Evolutionary conservation across 2,329 filamentous ascomycete species (phyloP).

Genomic region (Ceratocystis smalleyi): DNA sequence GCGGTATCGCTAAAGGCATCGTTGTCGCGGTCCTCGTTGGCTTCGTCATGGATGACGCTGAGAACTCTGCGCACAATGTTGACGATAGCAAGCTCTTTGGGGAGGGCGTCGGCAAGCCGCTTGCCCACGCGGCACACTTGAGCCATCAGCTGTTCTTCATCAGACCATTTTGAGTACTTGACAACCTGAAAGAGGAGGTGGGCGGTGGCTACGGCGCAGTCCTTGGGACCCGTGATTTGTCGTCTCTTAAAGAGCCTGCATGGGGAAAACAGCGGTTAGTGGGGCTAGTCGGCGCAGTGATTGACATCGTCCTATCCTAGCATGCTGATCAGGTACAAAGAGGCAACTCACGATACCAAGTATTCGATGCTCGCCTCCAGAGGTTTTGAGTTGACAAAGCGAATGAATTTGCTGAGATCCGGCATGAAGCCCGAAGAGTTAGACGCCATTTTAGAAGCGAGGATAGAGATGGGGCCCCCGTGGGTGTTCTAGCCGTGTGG

Average conservation of each 20-base stretch:
- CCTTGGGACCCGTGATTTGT: conserved; percentile 74
- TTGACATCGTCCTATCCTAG: neutral
- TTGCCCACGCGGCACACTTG: conserved; percentile 66
- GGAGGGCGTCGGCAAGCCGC: conserved; percentile 66
- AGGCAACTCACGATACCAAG: conserved; percentile 54
- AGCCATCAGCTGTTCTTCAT: conserved; percentile 63
- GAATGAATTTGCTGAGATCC: conserved; percentile 62
- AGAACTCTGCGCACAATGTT: conserved; percentile 88
- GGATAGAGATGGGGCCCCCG: no score
- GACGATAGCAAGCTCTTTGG: conserved; percentile 78
- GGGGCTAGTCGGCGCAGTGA: neutral
- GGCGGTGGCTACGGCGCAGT: conserved; percentile 81
- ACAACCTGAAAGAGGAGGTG: conserved; percentile 80
- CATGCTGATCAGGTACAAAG: neutral
- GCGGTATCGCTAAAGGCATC: conserved; percentile 43
- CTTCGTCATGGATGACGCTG: conserved; percentile 80
- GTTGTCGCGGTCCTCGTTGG: conserved; percentile 57
- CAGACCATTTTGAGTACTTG: conserved; percentile 60
- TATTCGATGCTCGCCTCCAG: conserved; percentile 73
- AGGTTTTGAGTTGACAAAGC: conserved; percentile 57
- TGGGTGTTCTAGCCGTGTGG: no score
- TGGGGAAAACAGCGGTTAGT: neutral
- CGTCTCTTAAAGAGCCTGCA: conserved; percentile 70
- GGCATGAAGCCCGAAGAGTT: conserved; percentile 35
- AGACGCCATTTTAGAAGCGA: neutral